Percentiles rank a stretch among this genome's conserved stretches.
Evolutionary conservation across 2,329 filamentous ascomycete species (phyloP).

Genomic region (Chaetomium sp.): DNA sequence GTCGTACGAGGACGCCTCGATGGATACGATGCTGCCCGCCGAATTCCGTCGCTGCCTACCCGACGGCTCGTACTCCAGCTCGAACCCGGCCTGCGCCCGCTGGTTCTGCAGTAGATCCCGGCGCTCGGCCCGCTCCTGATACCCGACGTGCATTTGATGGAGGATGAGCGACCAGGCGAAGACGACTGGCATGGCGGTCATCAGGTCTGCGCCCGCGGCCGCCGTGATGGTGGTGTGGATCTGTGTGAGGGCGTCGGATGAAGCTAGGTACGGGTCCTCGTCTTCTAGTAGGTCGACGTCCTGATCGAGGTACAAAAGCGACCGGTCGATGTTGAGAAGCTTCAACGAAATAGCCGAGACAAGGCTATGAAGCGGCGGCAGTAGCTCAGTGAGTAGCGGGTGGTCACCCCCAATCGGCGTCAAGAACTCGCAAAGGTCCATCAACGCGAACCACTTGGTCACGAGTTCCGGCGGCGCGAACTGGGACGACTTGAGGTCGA

Average conservation of each 20-base stretch:
- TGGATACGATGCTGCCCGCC: conserved; percentile 55
- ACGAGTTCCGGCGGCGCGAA: conserved; percentile 55
- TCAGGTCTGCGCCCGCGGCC: conserved; percentile 49
- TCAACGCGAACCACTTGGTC: conserved; percentile 67
- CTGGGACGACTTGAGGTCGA: conserved; percentile 50
- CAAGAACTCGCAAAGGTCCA: conserved; percentile 64
- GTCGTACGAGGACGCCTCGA: conserved; percentile 54
- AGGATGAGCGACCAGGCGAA: conserved; percentile 78
- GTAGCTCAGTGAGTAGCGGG: conserved; percentile 42
- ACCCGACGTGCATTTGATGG: conserved; percentile 59
- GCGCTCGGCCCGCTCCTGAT: conserved; percentile 55
- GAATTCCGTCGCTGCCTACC: conserved; percentile 47
- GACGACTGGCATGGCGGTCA: conserved; percentile 63
- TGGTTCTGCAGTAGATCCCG: conserved; percentile 53
- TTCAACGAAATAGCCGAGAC: conserved; percentile 64
- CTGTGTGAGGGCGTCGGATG: conserved; percentile 61
- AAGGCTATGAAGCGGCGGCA: conserved; percentile 61
- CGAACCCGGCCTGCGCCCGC: conserved; percentile 51
- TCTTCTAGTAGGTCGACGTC: conserved; percentile 37
- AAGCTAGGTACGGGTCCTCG: conserved; percentile 58
- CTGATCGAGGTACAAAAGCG: conserved; percentile 51
- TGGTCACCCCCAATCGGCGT: conserved; percentile 49
- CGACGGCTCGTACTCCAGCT: conserved; percentile 36
- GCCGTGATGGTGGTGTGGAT: conserved; percentile 66
- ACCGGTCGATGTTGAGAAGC: conserved; percentile 59